Conservation (phyloP, 495 filamentous ascomycete genomes). For the Neurospora terricola region DNA sequence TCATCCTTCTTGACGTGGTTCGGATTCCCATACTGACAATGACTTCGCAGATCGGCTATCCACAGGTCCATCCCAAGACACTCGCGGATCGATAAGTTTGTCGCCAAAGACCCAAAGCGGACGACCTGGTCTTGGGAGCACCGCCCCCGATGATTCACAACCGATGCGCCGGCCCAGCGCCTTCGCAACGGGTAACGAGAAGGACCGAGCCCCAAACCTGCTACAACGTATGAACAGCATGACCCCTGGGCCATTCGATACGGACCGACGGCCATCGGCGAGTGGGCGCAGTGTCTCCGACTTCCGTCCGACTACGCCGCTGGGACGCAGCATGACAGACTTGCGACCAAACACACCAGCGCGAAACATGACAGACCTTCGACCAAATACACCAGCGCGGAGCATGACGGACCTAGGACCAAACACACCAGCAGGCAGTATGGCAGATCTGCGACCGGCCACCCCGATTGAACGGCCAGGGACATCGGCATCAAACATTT, state of each 20-base stretch:
- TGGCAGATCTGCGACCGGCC: constrained; percentile 7
- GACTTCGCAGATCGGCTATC: constrained; percentile 49
- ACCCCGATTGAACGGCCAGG: constrained; percentile 22
- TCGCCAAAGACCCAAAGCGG: constrained; percentile 46
- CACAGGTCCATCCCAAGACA: constrained; percentile 45
- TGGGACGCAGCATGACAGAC: neutral
- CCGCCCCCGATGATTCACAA: constrained; percentile 25
- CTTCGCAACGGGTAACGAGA: constrained; percentile 20
- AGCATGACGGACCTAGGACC: neutral
- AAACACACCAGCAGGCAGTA: neutral
- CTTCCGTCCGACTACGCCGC: neutral
- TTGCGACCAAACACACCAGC: neutral
- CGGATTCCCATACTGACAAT: constrained; percentile 19
- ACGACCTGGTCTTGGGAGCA: constrained; percentile 24
- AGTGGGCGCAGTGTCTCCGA: constrained; percentile 11
- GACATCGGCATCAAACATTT: constrained; percentile 33
- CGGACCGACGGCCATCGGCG: constrained; percentile 21
- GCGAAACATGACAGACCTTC: neutral
- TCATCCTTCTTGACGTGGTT: neutral
- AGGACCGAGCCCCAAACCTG: constrained; percentile 38
- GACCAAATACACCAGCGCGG: neutral
- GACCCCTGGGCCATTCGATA: constrained; percentile 56
- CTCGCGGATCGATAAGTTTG: constrained; percentile 44
- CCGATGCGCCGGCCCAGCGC: constrained; percentile 12
- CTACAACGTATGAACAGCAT: constrained; percentile 56